Percentiles rank a stretch among this genome's conserved stretches.
phyloP scores from a whole-genome alignment of 2,329 filamentous ascomycete species.

The Microthyrium microscopicum region DNA sequence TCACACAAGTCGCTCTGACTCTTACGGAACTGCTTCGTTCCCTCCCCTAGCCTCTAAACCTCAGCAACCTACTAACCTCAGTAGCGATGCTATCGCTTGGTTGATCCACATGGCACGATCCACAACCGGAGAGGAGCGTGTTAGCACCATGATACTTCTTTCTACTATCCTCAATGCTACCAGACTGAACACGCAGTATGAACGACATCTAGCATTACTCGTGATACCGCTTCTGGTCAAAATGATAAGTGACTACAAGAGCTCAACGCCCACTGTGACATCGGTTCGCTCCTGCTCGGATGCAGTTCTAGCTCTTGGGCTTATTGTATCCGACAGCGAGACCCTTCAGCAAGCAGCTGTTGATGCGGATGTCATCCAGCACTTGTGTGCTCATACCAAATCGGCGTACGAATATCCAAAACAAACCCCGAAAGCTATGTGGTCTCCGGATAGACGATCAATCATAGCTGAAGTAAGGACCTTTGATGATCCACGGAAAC shows the following conservation, averaged over 20 bases:
- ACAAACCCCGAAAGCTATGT: constrained; percentile 33
- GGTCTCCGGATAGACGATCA: constrained; percentile 34
- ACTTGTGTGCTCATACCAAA: constrained; percentile 47
- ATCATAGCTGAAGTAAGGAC: too few species aligned
- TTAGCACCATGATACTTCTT: constrained; percentile 25
- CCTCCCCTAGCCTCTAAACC: neutral
- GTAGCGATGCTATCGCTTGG: constrained; percentile 18
- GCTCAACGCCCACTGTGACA: constrained; percentile 40
- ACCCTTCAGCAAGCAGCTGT: constrained; percentile 67
- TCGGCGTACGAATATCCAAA: constrained; percentile 45
- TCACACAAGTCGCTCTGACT: too few species aligned
- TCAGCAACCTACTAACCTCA: neutral
- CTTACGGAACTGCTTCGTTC: too few species aligned
- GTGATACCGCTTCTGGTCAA: constrained; percentile 31
- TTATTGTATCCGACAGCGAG: constrained; percentile 62
- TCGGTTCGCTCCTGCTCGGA: constrained; percentile 53
- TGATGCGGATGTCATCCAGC: constrained; percentile 48
- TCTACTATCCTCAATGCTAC: constrained; percentile 6
- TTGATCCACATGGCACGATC: constrained; percentile 28
- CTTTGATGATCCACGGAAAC: constrained; percentile 11
- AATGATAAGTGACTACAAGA: constrained; percentile 19
- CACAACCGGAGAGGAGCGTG: constrained; percentile 22
- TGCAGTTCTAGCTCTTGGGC: constrained; percentile 61
- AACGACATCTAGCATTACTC: constrained; percentile 26
- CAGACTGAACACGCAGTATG: constrained; percentile 18